These are phyloP conservation scores for Albugo candida DNA, from an alignment of 352 stramenopile genomes.

Conservation along the genomic window DNA sequence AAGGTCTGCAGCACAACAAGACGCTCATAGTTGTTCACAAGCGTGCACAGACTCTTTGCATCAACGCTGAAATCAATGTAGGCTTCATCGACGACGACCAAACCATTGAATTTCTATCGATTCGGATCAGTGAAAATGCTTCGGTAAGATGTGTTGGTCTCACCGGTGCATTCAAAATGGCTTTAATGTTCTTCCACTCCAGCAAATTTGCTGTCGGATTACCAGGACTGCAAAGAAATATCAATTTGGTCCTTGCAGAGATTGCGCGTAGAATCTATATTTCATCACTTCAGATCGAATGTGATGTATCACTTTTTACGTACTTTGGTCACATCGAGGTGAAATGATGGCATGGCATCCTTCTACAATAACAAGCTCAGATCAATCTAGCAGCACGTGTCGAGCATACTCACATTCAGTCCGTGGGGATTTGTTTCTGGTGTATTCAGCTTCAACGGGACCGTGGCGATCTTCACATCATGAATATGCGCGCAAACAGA, in stretches of 20 bases:
- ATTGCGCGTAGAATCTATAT: conserved; percentile 75
- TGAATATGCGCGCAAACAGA: conserved; percentile 97
- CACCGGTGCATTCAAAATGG: conserved; percentile 67
- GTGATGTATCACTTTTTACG: neutral
- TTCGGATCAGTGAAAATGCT: conserved; percentile 1
- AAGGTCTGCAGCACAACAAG: conserved; percentile 96
- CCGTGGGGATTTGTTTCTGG: conserved; percentile 36
- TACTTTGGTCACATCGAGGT: conserved; percentile 60
- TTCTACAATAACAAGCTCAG: conserved; percentile 5
- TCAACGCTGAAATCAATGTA: conserved; percentile 92
- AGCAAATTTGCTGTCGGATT: conserved; percentile 95
- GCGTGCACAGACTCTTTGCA: conserved; percentile 43
- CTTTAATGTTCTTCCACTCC: conserved; percentile 78
- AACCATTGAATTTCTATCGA: conserved; percentile 45
- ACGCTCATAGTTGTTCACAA: conserved; percentile 85
- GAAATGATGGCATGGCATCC: conserved; percentile 43
- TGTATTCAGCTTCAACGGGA: conserved; percentile 74
- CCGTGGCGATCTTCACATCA: conserved; percentile 87
- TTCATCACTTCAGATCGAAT: neutral
- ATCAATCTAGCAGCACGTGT: neutral
- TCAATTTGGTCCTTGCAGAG: conserved; percentile 86
- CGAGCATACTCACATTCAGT: conserved; percentile 21
- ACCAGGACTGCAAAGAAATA: conserved; percentile 95
- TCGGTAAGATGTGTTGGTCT: conserved; percentile 3
- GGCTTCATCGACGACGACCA: conserved; percentile 97